A percentile compares a stretch with the other conserved stretches of the same genome.
Conservation (phyloP, 2,329 filamentous ascomycete genomes). For the Colletotrichum brevisporum region DNA sequence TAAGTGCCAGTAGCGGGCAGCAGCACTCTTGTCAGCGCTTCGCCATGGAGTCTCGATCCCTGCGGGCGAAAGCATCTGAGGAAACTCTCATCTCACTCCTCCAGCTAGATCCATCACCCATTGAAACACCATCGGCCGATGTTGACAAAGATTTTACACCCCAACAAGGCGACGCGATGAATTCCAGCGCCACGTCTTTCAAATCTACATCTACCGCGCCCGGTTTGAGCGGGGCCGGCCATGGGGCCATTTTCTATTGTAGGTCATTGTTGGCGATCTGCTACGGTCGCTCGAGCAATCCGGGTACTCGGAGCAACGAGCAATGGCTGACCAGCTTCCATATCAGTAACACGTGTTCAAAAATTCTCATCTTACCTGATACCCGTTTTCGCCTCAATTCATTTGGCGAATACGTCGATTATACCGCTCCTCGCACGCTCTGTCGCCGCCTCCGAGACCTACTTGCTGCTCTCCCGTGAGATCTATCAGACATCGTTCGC, state of each 20-base stretch:
- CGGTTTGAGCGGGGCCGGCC: constrained; percentile 74
- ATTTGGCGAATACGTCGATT: constrained; percentile 85
- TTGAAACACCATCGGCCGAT: constrained; percentile 68
- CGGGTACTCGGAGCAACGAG: constrained; percentile 43
- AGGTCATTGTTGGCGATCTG: constrained; percentile 48
- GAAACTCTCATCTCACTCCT: constrained; percentile 43
- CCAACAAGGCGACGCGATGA: constrained; percentile 53
- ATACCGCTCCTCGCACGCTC: constrained; percentile 83
- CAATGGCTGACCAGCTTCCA: constrained; percentile 8
- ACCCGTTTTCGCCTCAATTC: constrained; percentile 80
- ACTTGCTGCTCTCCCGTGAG: constrained; percentile 90
- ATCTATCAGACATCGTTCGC: constrained; percentile 89
- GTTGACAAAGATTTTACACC: constrained; percentile 62
- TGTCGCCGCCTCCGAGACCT: constrained; percentile 82
- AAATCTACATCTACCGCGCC: constrained; percentile 60
- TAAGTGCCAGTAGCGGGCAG: neutral
- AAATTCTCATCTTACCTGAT: constrained; percentile 92
- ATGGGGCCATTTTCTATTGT: constrained; percentile 83
- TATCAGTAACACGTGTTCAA: constrained; percentile 80
- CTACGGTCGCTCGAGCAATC: neutral
- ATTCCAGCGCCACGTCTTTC: constrained; percentile 49
- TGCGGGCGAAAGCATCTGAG: constrained; percentile 38
- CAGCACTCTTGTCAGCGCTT: constrained; percentile 52
- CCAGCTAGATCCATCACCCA: constrained; percentile 51
- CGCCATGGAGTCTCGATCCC: constrained; percentile 38